Conservation (phyloP, 768 basidiomycete genomes). For the Amylocystis lapponica region DNA sequence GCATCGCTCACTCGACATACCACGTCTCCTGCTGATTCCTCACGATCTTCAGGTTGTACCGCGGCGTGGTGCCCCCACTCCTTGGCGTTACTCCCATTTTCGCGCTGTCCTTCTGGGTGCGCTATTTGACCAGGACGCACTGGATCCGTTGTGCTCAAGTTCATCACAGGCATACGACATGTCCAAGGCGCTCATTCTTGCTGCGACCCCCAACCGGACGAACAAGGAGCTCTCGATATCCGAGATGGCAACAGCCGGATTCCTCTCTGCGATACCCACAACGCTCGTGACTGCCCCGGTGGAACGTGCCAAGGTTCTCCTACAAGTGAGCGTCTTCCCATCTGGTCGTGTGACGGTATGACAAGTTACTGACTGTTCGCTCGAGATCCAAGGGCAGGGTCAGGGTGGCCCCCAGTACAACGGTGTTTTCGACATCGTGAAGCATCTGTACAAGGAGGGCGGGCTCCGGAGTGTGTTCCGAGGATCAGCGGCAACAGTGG, state of each 20-base stretch:
- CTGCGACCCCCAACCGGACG: constrained; percentile 72
- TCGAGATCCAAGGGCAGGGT: constrained; percentile 87
- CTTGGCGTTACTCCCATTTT: constrained; percentile 97
- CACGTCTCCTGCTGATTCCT: too few relatives aligned
- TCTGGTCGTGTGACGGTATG: neutral
- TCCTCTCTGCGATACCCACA: constrained; percentile 88
- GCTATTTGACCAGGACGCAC: constrained; percentile 8
- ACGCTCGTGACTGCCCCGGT: constrained; percentile 94
- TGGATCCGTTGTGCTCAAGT: neutral
- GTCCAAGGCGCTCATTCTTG: constrained; percentile 81
- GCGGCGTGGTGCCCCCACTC: constrained; percentile 90
- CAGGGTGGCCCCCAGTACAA: constrained; percentile 78
- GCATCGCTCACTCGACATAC: constrained; percentile 10
- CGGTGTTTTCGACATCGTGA: constrained; percentile 88
- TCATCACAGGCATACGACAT: constrained; percentile 78
- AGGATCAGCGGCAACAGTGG: constrained; percentile 89
- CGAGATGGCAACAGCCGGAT: constrained; percentile 91
- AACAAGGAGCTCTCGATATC: constrained; percentile 54
- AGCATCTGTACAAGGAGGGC: constrained; percentile 89
- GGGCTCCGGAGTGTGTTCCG: constrained; percentile 89
- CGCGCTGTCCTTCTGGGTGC: constrained; percentile 95
- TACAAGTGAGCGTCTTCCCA: constrained; percentile 57
- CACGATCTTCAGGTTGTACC: constrained; percentile 85
- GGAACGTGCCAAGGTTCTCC: constrained; percentile 91
- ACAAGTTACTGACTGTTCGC: too few relatives aligned